These are phyloP conservation scores for Verticillium nubilum DNA, from an alignment of 2,329 filamentous ascomycete genomes.

Conservation along the genomic window DNA sequence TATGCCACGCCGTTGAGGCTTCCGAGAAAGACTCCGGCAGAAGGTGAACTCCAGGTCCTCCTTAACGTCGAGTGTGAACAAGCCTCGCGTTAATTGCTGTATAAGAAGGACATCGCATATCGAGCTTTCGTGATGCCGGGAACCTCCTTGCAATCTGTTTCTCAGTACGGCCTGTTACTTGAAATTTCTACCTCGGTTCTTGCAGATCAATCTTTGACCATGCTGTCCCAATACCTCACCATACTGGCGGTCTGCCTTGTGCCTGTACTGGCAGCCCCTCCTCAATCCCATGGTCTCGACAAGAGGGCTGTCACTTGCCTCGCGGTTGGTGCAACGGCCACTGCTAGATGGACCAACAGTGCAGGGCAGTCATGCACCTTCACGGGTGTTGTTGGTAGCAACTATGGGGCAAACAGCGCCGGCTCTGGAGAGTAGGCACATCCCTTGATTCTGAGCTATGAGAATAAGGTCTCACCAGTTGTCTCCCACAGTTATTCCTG, in stretches of 20 bases:
- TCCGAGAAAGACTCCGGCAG: conserved; percentile 1
- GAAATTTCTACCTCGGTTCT: too few species aligned
- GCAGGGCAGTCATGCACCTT: conserved; percentile 36
- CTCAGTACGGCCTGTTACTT: neutral
- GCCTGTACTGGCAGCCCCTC: conserved; percentile 7
- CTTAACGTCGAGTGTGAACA: neutral
- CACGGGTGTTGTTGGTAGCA: conserved; percentile 38
- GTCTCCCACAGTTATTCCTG: conserved; percentile 34
- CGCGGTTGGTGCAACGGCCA: conserved; percentile 31
- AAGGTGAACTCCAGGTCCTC: neutral
- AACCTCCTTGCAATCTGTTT: neutral
- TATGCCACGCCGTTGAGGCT: neutral
- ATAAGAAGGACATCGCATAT: neutral
- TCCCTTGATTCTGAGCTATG: neutral
- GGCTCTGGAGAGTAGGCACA: conserved; percentile 35
- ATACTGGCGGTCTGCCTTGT: conserved; percentile 8
- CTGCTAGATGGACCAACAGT: conserved; percentile 39
- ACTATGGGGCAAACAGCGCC: conserved; percentile 36
- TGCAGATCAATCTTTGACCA: neutral
- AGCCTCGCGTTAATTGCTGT: neutral
- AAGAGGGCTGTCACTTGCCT: conserved; percentile 31
- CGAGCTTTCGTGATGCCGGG: neutral
- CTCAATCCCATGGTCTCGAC: conserved; percentile 4
- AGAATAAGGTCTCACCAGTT: neutral
- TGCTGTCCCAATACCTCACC: conserved; percentile 7